Evolutionary conservation across 1,139 yeast species (phyloP).

Genomic region (Hyphopichia wangnamkhiaoensis): DNA sequence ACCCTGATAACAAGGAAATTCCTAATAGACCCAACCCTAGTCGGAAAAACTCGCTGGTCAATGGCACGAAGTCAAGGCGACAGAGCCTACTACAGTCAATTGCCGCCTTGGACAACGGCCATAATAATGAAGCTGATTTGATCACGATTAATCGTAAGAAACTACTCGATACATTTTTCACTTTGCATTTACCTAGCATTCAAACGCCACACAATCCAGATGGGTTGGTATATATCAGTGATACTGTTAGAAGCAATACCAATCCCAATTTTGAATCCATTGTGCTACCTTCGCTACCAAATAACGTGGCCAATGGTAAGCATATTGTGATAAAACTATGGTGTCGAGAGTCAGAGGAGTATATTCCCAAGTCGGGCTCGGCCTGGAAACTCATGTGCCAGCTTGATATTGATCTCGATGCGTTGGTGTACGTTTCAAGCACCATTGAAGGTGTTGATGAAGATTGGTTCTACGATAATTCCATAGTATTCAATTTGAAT

Average conservation of each 20-base stretch:
- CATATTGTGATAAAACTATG: conserved; percentile 26
- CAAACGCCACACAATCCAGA: background rate
- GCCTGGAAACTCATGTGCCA: conserved; percentile 25
- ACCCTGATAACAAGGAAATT: background rate
- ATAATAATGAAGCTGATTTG: conserved; percentile 12
- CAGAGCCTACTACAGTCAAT: conserved; percentile 11
- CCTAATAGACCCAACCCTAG: background rate
- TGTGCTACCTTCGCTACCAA: conserved; percentile 23
- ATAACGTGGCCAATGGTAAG: conserved; percentile 7
- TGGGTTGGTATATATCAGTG: conserved; percentile 38
- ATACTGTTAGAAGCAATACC: conserved; percentile 22
- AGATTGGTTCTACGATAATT: conserved; percentile 23
- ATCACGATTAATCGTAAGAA: conserved; percentile 11
- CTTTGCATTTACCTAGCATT: background rate
- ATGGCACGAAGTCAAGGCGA: conserved; percentile 8
- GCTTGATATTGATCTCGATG: conserved; percentile 21
- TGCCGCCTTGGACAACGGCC: conserved; percentile 12
- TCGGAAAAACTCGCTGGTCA: too few species aligned
- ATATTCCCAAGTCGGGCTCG: conserved; percentile 1
- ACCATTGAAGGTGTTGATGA: conserved; percentile 12
- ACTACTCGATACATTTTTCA: conserved; percentile 29
- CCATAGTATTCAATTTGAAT: conserved; percentile 26
- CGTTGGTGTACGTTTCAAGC: conserved; percentile 17
- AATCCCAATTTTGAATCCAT: conserved; percentile 34
- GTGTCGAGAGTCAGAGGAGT: conserved; percentile 13